Evolutionary conservation across 352 stramenopile genomes (phyloP).

Genomic region (Phytophthora brassicae): DNA sequence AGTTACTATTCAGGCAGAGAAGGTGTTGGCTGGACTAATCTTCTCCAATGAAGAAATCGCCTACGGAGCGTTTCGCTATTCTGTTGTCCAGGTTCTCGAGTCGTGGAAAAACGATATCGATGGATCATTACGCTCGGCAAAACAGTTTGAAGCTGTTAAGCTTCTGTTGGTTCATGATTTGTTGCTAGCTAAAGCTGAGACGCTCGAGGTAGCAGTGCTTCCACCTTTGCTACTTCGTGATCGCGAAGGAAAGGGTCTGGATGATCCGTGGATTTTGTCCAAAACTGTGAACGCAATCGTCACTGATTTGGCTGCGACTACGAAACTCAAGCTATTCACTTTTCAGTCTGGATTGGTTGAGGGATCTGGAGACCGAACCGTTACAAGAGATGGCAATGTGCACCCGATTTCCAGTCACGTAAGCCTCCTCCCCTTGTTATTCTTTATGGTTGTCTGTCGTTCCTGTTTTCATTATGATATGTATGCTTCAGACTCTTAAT

Average conservation of each 20-base stretch:
- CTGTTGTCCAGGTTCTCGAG: slow-evolving; percentile 54
- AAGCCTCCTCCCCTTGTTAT: slow-evolving; percentile 18
- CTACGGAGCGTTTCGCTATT: slow-evolving; percentile 62
- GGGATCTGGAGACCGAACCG: slow-evolving; percentile 39
- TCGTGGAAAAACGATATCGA: slow-evolving; percentile 51
- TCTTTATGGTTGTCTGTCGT: not conserved
- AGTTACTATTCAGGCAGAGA: slow-evolving; percentile 59
- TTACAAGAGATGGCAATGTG: slow-evolving; percentile 79
- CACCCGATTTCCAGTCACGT: slow-evolving; percentile 77
- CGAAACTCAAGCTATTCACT: slow-evolving; percentile 64
- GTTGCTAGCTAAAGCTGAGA: slow-evolving; percentile 29
- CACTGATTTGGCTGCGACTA: slow-evolving; percentile 37
- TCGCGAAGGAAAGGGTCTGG: slow-evolving; percentile 52
- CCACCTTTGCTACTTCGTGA: slow-evolving; percentile 70
- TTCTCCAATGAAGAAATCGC: slow-evolving; percentile 66
- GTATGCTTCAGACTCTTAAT: slow-evolving; percentile 52
- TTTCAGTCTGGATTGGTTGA: slow-evolving; percentile 70
- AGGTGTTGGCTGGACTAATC: slow-evolving; percentile 45
- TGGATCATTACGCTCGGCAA: slow-evolving; percentile 14
- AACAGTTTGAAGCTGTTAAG: slow-evolving; percentile 49
- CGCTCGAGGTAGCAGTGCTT: slow-evolving; percentile 43
- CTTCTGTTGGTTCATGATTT: slow-evolving; percentile 64
- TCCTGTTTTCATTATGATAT: not conserved
- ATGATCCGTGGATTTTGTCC: slow-evolving; percentile 69
- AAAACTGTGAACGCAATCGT: slow-evolving; percentile 48